phyloP scores from a whole-genome alignment of 495 filamentous ascomycete genomes.

The Staphylotrichum tortipilum region DNA sequence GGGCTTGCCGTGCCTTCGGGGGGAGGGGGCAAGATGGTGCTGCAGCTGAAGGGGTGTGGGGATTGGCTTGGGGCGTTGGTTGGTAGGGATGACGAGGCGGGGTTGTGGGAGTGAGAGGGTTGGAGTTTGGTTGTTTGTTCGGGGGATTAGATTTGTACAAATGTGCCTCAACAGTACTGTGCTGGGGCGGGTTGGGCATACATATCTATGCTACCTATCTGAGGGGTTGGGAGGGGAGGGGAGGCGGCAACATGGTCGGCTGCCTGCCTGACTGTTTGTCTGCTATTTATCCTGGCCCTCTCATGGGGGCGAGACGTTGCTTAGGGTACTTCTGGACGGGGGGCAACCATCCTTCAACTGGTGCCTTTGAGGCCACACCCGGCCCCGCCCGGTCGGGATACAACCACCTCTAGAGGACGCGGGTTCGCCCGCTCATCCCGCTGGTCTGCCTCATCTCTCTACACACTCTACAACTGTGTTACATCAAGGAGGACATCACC shows the following conservation, averaged over 20 bases:
- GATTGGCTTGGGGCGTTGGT: slow-evolving; percentile 40
- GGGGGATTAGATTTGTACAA: not conserved
- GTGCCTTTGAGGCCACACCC: too few relatives aligned
- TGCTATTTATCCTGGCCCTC: too few relatives aligned
- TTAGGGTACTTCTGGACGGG: too few relatives aligned
- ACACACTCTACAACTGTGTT: slow-evolving; percentile 5
- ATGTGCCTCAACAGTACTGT: too few relatives aligned
- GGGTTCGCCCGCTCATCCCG: not conserved
- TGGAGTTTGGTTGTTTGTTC: not conserved
- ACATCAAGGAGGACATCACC: slow-evolving; percentile 54
- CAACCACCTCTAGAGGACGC: not conserved
- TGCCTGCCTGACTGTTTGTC: too few relatives aligned
- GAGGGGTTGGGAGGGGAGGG: too few relatives aligned
- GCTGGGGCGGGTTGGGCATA: too few relatives aligned
- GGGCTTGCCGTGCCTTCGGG: slow-evolving; percentile 29
- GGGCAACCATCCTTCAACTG: too few relatives aligned
- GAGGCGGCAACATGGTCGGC: too few relatives aligned
- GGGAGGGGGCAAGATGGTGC: slow-evolving; percentile 18
- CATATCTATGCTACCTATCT: too few relatives aligned
- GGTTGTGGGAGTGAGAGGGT: slow-evolving; percentile 27
- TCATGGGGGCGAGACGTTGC: too few relatives aligned
- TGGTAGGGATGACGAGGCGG: slow-evolving; percentile 28
- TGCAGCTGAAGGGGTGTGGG: slow-evolving; percentile 34
- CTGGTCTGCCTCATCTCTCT: not conserved
- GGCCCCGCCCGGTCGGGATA: not conserved